These are phyloP conservation scores for Coprinopsis sp. DNA, from an alignment of 768 basidiomycete genomes.

Conservation along the genomic window DNA sequence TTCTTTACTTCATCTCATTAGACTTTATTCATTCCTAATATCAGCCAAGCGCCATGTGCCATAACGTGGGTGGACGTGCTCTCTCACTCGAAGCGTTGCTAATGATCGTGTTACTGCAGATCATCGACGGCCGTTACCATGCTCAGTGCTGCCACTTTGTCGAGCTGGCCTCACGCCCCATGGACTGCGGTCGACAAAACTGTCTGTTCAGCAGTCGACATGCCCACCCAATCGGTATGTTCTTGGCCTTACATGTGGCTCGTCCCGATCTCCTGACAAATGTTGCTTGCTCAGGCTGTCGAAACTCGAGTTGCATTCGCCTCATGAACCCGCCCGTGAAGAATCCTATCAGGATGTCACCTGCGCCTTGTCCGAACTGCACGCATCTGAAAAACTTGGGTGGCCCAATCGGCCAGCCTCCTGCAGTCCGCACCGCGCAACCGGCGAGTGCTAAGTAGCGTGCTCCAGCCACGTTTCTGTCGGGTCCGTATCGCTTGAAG, in stretches of 20 bases:
- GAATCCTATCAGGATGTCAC: constrained; percentile 70
- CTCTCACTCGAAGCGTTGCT: neutral
- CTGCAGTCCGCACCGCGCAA: no score
- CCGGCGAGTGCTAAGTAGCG: no score
- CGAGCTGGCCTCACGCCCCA: constrained; percentile 61
- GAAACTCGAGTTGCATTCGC: constrained; percentile 49
- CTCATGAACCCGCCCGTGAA: constrained; percentile 64
- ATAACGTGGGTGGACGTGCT: constrained; percentile 62
- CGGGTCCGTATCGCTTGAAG: no score
- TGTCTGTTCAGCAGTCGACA: constrained; percentile 73
- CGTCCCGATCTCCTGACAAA: neutral
- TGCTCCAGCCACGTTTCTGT: no score
- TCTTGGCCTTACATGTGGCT: neutral
- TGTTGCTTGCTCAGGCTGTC: constrained; percentile 40
- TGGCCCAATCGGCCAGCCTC: no score
- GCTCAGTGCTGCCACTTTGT: constrained; percentile 67
- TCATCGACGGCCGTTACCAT: constrained; percentile 74
- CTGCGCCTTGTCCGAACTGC: constrained; percentile 42
- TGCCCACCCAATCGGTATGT: constrained; percentile 46
- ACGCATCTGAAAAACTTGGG: constrained; percentile 14
- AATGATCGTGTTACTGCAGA: constrained; percentile 34
- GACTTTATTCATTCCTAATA: constrained; percentile 9
- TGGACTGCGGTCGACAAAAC: constrained; percentile 59
- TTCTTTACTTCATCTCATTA: constrained; percentile 17
- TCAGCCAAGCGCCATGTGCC: constrained; percentile 67